A percentile compares a stretch with the other conserved stretches of the same genome.
phyloP scores from a whole-genome alignment of 2,329 filamentous ascomycete genomes.

The Monosporascus sp. region DNA sequence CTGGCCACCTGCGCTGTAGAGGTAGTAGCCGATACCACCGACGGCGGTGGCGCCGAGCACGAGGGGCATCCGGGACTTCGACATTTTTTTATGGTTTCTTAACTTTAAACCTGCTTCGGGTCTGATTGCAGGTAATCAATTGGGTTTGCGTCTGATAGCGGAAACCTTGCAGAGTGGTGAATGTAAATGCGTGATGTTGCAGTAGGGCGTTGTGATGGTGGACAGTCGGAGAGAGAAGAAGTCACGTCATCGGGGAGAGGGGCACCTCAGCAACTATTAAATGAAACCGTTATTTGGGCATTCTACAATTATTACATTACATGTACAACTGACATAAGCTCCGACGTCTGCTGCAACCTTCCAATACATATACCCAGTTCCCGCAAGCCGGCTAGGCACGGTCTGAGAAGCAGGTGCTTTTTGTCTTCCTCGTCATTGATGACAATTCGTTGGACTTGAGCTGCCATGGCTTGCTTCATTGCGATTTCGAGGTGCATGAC shows the following conservation, averaged over 20 bases:
- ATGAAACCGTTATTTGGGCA: background rate
- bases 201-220: background rate
- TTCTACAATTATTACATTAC: background rate
- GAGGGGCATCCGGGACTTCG: slow-evolving; percentile 40
- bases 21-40: slow-evolving; percentile 77
- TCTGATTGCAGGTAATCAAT: too few species aligned
- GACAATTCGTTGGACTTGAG: background rate
- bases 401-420: background rate
- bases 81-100: slow-evolving; percentile 30
- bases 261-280: background rate
- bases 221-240: background rate
- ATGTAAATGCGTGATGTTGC: too few species aligned
- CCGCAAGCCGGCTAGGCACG: too few species aligned
- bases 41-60: slow-evolving; percentile 57
- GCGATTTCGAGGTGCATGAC: background rate
- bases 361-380: too few species aligned
- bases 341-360: too few species aligned
- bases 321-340: background rate
- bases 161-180: too few species aligned
- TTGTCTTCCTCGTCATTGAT: background rate
- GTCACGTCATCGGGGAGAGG: background rate
- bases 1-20: slow-evolving; percentile 80
- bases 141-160: too few species aligned
- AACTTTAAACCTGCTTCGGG: background rate
- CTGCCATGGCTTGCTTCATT: background rate